phyloP scores from a whole-genome alignment of 345 rosid species.

The Lepidium africanum region DNA sequence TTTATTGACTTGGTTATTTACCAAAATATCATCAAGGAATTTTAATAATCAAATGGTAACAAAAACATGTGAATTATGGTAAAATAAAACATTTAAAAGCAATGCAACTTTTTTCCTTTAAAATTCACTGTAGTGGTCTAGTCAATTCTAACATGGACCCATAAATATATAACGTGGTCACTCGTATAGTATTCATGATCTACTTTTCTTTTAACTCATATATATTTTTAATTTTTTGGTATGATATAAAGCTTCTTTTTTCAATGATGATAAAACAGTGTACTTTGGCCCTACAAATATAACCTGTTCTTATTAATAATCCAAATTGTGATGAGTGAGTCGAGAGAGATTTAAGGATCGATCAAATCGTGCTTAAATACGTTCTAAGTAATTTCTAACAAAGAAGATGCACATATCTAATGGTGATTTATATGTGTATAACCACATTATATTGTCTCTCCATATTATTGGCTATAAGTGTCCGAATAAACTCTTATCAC shows the following conservation, averaged over 20 bases:
- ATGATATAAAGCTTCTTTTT: slow-evolving; percentile 22
- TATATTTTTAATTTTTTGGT: not conserved
- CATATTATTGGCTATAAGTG: not conserved
- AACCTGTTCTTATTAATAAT: slow-evolving; percentile 5
- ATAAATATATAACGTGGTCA: slow-evolving; percentile 30
- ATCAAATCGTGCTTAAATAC: slow-evolving; percentile 1
- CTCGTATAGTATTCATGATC: slow-evolving; percentile 24
- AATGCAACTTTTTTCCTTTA: slow-evolving; percentile 17
- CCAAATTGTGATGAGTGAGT: slow-evolving; percentile 6
- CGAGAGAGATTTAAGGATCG: slow-evolving; percentile 11
- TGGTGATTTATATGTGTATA: not conserved
- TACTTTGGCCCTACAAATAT: slow-evolving; percentile 16
- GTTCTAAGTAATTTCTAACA: not conserved
- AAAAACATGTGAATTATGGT: not conserved
- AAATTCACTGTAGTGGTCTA: slow-evolving; percentile 24
- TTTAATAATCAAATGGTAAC: not conserved
- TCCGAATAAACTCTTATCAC: not conserved
- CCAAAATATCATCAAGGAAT: not conserved
- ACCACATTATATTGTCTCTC: not conserved
- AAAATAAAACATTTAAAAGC: slow-evolving; percentile 16
- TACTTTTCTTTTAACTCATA: slow-evolving; percentile 20
- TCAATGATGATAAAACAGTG: slow-evolving; percentile 23
- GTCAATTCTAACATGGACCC: slow-evolving; percentile 33
- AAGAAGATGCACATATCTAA: not conserved
- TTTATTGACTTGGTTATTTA: not conserved